Evolutionary conservation across 1,284 basidiomycete species (phyloP).

Genomic region (Pseudozyma thailandica): DNA sequence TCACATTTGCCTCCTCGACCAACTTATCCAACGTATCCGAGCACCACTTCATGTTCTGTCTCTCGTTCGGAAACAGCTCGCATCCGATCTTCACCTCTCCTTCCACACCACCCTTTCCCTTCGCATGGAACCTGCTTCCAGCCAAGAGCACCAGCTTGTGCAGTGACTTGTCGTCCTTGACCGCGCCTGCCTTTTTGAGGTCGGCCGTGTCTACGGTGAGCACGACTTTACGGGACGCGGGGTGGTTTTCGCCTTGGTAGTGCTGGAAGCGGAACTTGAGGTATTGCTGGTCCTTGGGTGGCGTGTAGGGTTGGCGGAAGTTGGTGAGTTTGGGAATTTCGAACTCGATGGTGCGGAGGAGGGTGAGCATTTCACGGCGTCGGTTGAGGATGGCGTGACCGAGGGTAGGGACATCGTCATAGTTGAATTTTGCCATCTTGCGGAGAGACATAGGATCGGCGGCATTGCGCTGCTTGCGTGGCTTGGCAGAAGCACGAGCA

Average conservation of each 20-base stretch:
- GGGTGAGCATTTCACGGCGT: slow-evolving; percentile 58
- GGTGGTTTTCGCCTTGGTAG: slow-evolving; percentile 69
- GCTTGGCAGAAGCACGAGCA: slow-evolving; percentile 37
- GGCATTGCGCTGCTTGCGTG: slow-evolving; percentile 46
- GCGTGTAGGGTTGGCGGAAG: slow-evolving; percentile 62
- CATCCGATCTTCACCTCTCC: slow-evolving; percentile 67
- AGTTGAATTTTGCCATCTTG: slow-evolving; percentile 59
- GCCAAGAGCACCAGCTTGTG: slow-evolving; percentile 69
- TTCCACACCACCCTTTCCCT: slow-evolving; percentile 10
- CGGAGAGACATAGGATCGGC: slow-evolving; percentile 53
- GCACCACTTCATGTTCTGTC: slow-evolving; percentile 70
- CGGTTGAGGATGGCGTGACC: slow-evolving; percentile 60
- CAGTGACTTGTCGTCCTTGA: slow-evolving; percentile 54
- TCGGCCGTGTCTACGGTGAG: slow-evolving; percentile 57
- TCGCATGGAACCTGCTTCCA: slow-evolving; percentile 58
- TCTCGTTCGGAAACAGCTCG: slow-evolving; percentile 65
- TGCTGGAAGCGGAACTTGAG: slow-evolving; percentile 66
- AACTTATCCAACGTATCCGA: slow-evolving; percentile 68
- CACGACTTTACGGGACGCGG: slow-evolving; percentile 67
- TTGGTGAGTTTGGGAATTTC: slow-evolving; percentile 65
- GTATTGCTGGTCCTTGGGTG: slow-evolving; percentile 49
- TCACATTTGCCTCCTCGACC: slow-evolving; percentile 64
- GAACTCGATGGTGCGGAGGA: slow-evolving; percentile 56
- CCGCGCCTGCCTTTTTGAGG: slow-evolving; percentile 49
- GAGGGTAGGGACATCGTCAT: slow-evolving; percentile 64